phyloP scores from a whole-genome alignment of 371 early-diverging fungal genomes.

The Apophysomyces sp. region DNA sequence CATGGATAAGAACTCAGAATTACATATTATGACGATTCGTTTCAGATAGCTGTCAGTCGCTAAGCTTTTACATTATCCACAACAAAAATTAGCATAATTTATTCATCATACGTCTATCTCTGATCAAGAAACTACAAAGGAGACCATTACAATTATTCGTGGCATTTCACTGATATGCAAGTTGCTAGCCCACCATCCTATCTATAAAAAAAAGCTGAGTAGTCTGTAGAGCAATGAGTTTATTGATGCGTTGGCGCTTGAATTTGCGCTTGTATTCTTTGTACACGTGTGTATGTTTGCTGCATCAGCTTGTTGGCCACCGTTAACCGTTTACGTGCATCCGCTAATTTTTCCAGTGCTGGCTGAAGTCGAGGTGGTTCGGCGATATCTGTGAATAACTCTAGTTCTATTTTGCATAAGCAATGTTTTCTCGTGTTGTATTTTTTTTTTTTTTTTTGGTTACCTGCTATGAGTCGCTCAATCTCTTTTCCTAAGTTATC shows the following conservation, averaged over 20 bases:
- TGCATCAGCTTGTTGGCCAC: slow-evolving; percentile 44
- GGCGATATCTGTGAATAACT: slow-evolving; percentile 49
- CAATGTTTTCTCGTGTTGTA: not conserved
- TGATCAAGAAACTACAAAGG: no score
- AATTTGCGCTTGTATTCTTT: slow-evolving; percentile 32
- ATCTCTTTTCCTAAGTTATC: slow-evolving; percentile 57
- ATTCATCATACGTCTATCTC: no score
- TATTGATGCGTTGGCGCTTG: not conserved
- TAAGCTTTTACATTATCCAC: no score
- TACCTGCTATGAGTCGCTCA: slow-evolving; percentile 57
- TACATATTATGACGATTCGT: no score
- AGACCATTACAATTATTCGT: no score
- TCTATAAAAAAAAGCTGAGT: no score
- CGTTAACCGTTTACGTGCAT: slow-evolving; percentile 48
- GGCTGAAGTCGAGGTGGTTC: slow-evolving; percentile 56
- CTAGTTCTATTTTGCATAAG: slow-evolving; percentile 33
- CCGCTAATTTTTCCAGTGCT: slow-evolving; percentile 45
- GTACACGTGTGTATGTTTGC: slow-evolving; percentile 49
- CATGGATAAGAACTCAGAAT: no score
- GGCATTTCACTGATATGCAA: no score
- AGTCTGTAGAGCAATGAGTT: not conserved
- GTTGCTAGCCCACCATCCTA: no score
- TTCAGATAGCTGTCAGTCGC: no score
- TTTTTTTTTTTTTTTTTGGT: not conserved
- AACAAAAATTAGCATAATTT: no score